Evolutionary conservation across 108 stramenopile species (phyloP).

Genomic region (Nitzschia inconspicua): DNA sequence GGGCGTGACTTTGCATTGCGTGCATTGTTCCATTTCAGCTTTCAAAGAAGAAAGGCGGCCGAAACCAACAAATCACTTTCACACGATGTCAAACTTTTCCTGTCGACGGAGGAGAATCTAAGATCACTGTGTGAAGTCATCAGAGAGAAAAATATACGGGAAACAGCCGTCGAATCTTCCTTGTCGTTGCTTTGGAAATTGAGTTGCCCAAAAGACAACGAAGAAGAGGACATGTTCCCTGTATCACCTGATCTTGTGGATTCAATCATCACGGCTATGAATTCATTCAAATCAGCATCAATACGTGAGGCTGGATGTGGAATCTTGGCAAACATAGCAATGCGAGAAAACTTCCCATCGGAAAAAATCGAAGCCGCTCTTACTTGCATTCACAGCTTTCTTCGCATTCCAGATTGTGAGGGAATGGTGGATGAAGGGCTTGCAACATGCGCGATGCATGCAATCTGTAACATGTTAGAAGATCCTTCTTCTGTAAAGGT

Average conservation of each 20-base stretch:
- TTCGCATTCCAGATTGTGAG: neutral
- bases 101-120: neutral
- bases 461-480: constrained; percentile 26
- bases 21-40: constrained; percentile 11
- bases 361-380: constrained; percentile 1
- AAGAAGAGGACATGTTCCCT: neutral
- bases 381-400: neutral
- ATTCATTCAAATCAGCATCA: constrained; percentile 1
- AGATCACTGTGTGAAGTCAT: constrained; percentile 5
- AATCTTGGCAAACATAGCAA: constrained; percentile 13
- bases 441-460: constrained; percentile 16
- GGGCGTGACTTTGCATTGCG: constrained; percentile 17
- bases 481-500: neutral
- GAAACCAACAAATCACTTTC: constrained; percentile 8
- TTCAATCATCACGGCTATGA: constrained; percentile 3
- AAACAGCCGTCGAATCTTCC: constrained; percentile 9
- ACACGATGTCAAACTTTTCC: constrained; percentile 2
- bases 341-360: constrained; percentile 4
- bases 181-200: constrained; percentile 25
- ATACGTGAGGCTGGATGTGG: constrained; percentile 15
- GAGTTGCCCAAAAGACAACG: constrained; percentile 18
- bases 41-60: constrained; percentile 13
- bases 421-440: constrained; percentile 3
- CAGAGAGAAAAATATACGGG: neutral
- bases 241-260: constrained; percentile 1